Evolutionary conservation across 2,329 filamentous ascomycete genomes (phyloP), one percentile per base, ranked within the genome.

Genomic region (Claviceps maximensis): DNA sequence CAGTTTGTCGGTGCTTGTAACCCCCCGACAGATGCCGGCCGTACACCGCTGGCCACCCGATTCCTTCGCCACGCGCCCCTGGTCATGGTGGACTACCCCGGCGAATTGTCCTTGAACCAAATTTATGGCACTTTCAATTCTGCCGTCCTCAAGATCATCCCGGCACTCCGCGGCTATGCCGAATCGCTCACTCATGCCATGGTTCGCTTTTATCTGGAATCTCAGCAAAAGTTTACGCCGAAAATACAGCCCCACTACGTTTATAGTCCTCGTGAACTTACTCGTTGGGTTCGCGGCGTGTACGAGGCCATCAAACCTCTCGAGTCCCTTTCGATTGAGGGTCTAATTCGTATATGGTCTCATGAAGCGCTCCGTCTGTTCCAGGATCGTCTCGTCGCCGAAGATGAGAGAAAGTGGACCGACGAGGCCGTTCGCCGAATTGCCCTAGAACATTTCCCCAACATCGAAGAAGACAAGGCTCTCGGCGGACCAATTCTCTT

Each of bases 1-100:
- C 93, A 99, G 65, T 99, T 99, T 60, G 94, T 99, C 51, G 93
- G 93, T 61, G 93, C 93, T 63, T 99, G 93, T 68, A 99, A 99
- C 70, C 94, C 93, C 61, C 93, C 93, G 0, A 97, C 93, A 0
- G 94, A 98, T 71, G 90, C 90, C 60, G 93, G 93, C 27, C 89
- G 93, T 78, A 97, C 93, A 13, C 86, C 93, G 0, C 84, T 99
- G 74, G 93, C 89, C 45, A 83, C 89, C 49, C 80, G 93, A 61
- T 99, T 98, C 80, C 77, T 99, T 59, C 83, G 94, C 55, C 94
- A 99, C 68, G 89, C 93, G 17, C 93, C 93, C n/a, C 80, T 99
- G 52, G 87, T 99, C 70, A 98, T 99, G 94, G 94, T 99, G 44
- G 93, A 98, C 65, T 99, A 99, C 64, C 93, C 93, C 56, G 93